Evolutionary conservation across 345 rosid species (phyloP).

Genomic region (Euphorbia lathyris): DNA sequence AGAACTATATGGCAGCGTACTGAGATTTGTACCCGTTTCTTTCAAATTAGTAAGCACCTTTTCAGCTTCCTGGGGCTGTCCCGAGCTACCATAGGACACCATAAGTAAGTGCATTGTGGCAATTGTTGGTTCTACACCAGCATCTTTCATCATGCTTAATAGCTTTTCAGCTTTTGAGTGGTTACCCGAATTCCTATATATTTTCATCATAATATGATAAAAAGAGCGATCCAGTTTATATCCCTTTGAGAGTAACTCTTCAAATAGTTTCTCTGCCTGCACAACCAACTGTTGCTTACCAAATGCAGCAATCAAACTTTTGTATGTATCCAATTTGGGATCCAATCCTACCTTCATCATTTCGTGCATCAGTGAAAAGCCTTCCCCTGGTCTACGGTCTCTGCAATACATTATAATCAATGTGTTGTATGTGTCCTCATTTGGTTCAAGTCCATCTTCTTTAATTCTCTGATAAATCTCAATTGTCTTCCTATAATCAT

Average conservation of each 20-base stretch:
- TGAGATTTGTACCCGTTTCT: constrained; percentile 57
- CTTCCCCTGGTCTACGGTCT: constrained; percentile 85
- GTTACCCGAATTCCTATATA: constrained; percentile 65
- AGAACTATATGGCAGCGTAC: constrained; percentile 73
- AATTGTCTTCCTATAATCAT: constrained; percentile 69
- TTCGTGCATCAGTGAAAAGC: constrained; percentile 64
- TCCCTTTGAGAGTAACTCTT: constrained; percentile 59
- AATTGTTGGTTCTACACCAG: constrained; percentile 71
- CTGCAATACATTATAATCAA: constrained; percentile 84
- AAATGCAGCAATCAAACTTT: constrained; percentile 88
- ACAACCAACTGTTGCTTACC: constrained; percentile 65
- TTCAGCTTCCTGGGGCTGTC: constrained; percentile 86
- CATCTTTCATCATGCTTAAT: constrained; percentile 66
- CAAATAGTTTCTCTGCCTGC: constrained; percentile 79
- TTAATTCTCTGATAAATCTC: constrained; percentile 67
- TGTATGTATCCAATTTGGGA: constrained; percentile 80
- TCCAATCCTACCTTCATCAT: constrained; percentile 70
- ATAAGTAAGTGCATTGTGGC: constrained; percentile 97
- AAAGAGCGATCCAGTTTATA: constrained; percentile 81
- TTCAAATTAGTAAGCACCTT: constrained; percentile 67
- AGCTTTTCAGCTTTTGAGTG: constrained; percentile 73
- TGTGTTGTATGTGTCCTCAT: constrained; percentile 82
- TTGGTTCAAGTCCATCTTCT: constrained; percentile 68
- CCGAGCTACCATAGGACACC: constrained; percentile 86
- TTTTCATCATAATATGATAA: constrained; percentile 90